Percentiles rank a stretch among this genome's conserved stretches.
These are phyloP conservation scores for Thermothielavioides terrestris DNA, from an alignment of 495 filamentous ascomycete species.

Conservation along the genomic window DNA sequence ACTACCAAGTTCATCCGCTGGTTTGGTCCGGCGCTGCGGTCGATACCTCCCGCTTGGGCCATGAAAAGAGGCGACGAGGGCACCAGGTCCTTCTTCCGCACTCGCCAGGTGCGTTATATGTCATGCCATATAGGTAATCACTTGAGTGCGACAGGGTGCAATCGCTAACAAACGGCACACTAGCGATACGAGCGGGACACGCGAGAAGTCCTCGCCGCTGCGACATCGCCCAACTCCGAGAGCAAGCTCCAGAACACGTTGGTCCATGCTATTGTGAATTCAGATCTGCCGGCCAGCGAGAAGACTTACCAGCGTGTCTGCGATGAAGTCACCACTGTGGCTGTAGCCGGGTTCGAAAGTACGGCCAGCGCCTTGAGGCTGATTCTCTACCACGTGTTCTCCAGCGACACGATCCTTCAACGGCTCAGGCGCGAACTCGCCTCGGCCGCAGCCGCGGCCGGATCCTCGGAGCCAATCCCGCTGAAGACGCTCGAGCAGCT, in stretches of 20 bases:
- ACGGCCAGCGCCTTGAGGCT: slow-evolving; percentile 19
- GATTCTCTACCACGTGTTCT: slow-evolving; percentile 20
- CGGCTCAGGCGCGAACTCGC: slow-evolving; percentile 17
- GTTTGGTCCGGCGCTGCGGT: slow-evolving; percentile 17
- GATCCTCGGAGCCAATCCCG: neutral
- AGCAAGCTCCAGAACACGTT: neutral
- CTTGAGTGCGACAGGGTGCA: too few species aligned
- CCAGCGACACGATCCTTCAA: slow-evolving; percentile 12
- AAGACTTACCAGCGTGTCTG: slow-evolving; percentile 20
- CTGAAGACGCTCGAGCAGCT: slow-evolving; percentile 24
- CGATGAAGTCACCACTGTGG: slow-evolving; percentile 18
- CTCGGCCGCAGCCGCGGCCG: neutral
- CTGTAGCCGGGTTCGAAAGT: slow-evolving; percentile 22
- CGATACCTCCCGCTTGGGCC: slow-evolving; percentile 19
- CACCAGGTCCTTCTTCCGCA: slow-evolving; percentile 18
- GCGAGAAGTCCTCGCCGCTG: neutral
- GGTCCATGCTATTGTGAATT: slow-evolving; percentile 18
- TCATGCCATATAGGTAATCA: too few species aligned
- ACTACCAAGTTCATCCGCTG: slow-evolving; percentile 21
- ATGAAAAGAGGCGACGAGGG: slow-evolving; percentile 15
- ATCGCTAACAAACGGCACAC: too few species aligned
- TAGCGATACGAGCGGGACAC: neutral
- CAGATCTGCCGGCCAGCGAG: slow-evolving; percentile 18
- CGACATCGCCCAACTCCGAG: neutral
- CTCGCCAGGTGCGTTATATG: slow-evolving; percentile 12